phyloP scores from a whole-genome alignment of 495 filamentous ascomycete species.

The Poronia punctata region DNA sequence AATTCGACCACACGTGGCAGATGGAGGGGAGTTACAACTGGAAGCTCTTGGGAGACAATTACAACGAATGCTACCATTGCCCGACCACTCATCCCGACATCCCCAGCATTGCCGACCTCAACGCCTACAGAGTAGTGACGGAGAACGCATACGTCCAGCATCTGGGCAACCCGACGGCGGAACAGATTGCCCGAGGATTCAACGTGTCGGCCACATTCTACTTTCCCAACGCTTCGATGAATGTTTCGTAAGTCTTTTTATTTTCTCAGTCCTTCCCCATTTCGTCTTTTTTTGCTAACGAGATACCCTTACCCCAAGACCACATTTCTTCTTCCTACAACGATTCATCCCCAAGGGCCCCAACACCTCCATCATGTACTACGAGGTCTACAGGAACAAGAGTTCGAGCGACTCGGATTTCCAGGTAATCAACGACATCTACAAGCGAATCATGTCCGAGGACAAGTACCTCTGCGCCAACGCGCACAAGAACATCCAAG shows the following conservation, averaged over 20 bases:
- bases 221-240: slow-evolving; percentile 41
- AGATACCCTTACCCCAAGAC: slow-evolving; percentile 22
- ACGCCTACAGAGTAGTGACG: slow-evolving; percentile 36
- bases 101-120: slow-evolving; percentile 35
- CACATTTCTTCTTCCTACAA: slow-evolving; percentile 43
- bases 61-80: slow-evolving; percentile 50
- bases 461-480: slow-evolving; percentile 38
- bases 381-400: slow-evolving; percentile 46
- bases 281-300: no score
- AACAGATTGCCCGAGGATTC: slow-evolving; percentile 24
- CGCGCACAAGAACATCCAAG: slow-evolving; percentile 39
- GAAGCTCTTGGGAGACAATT: slow-evolving; percentile 46
- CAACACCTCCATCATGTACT: slow-evolving; percentile 30
- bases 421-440: slow-evolving; percentile 31
- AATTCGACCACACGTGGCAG: slow-evolving; percentile 43
- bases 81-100: slow-evolving; percentile 42
- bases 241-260: slow-evolving; percentile 35
- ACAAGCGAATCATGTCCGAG: slow-evolving; percentile 40
- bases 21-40: slow-evolving; percentile 43
- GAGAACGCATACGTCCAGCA: slow-evolving; percentile 36
- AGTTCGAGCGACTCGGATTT: slow-evolving; percentile 38
- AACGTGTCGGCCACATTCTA: slow-evolving; percentile 37
- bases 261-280: slow-evolving; percentile 8
- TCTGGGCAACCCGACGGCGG: slow-evolving; percentile 27
- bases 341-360: slow-evolving; percentile 37